A percentile compares a stretch with the other conserved stretches of the same genome.
Evolutionary conservation across 2,329 filamentous ascomycete species (phyloP).

Genomic region (Penicillium sp.): DNA sequence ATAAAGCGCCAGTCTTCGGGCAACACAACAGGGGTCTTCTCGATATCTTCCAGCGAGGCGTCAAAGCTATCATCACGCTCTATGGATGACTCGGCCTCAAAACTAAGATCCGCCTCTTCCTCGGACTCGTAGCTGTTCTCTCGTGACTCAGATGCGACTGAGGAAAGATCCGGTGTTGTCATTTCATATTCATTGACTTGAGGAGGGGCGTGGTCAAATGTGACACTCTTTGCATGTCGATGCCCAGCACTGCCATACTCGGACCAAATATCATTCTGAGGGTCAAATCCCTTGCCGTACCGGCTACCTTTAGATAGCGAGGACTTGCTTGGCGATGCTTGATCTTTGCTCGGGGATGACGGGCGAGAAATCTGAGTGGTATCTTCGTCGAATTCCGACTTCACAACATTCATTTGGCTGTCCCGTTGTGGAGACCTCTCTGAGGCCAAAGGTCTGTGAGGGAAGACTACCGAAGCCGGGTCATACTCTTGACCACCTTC

Average conservation of each 20-base stretch:
- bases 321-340: slow-evolving; percentile 80
- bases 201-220: slow-evolving; percentile 89
- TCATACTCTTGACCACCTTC: slow-evolving; percentile 94
- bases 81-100: slow-evolving; percentile 56
- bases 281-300: slow-evolving; percentile 61
- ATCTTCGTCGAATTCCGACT: slow-evolving; percentile 32
- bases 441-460: slow-evolving; percentile 76
- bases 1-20: slow-evolving; percentile 91
- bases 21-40: slow-evolving; percentile 96
- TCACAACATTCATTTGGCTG: slow-evolving; percentile 69
- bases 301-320: slow-evolving; percentile 68
- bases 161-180: slow-evolving; percentile 94
- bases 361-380: slow-evolving; percentile 33
- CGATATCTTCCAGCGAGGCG: slow-evolving; percentile 88
- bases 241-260: slow-evolving; percentile 59
- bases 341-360: slow-evolving; percentile 64
- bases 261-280: slow-evolving; percentile 66
- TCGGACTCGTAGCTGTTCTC: slow-evolving; percentile 88
- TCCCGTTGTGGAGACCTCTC: slow-evolving; percentile 56
- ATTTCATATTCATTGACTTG: slow-evolving; percentile 98
- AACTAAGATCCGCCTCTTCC: slow-evolving; percentile 67
- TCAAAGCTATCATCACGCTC: slow-evolving; percentile 87
- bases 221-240: slow-evolving; percentile 92
- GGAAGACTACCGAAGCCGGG: slow-evolving; percentile 68
- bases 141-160: slow-evolving; percentile 80